These are phyloP conservation scores for Quercus rubra DNA, from an alignment of 306 rosid species.

Conservation along the genomic window DNA sequence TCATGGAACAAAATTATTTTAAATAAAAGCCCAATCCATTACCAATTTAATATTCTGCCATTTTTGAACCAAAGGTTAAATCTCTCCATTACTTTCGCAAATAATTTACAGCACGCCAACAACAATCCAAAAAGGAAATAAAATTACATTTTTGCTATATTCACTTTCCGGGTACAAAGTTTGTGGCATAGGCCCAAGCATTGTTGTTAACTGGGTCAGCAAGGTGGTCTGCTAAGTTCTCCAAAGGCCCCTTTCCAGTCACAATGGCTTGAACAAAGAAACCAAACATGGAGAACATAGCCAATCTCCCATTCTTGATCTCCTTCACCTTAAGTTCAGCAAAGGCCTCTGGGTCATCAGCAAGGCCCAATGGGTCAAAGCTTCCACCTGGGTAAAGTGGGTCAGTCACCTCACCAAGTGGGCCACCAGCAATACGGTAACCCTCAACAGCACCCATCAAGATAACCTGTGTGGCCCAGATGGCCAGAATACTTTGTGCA, in stretches of 20 bases:
- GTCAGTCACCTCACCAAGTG: conserved; percentile 78
- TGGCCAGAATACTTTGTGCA: conserved; percentile 91
- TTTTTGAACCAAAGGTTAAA: too few relatives aligned
- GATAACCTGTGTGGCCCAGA: conserved; percentile 76
- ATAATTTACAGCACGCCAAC: too few relatives aligned
- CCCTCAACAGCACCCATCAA: conserved; percentile 95
- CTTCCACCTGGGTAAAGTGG: conserved; percentile 96
- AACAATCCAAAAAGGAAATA: too few relatives aligned
- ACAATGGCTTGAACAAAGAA: conserved; percentile 95
- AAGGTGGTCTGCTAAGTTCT: conserved; percentile 91
- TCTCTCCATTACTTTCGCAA: too few relatives aligned
- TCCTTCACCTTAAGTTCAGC: conserved; percentile 95
- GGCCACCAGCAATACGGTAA: conserved; percentile 85
- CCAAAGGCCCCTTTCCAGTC: conserved; percentile 83
- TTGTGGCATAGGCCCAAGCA: conserved; percentile 89
- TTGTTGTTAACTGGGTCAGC: conserved; percentile 98
- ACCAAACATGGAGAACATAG: conserved; percentile 95
- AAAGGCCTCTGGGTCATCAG: conserved; percentile 93
- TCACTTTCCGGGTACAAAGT: conserved; percentile 98
- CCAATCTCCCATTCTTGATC: conserved; percentile 80
- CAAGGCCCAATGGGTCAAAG: conserved; percentile 94
- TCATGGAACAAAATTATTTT: too few relatives aligned
- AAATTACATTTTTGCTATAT: neutral
- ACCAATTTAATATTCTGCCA: too few relatives aligned
- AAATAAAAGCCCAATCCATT: too few relatives aligned